Conservation (phyloP, 441 rosid genomes). For the Syzygium malaccense region DNA sequence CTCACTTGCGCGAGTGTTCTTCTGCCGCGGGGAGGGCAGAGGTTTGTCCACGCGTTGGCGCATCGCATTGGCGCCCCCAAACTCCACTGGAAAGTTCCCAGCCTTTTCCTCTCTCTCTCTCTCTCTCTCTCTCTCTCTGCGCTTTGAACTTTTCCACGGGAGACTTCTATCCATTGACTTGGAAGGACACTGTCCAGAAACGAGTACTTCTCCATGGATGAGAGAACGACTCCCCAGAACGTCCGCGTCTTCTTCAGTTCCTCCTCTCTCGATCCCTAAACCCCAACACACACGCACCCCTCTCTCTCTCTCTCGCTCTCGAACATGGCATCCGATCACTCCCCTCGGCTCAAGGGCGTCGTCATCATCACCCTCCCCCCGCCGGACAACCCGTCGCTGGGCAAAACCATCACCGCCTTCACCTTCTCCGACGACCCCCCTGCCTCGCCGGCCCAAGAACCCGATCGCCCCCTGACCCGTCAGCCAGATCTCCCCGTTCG, state of each 20-base stretch:
- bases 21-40: background rate
- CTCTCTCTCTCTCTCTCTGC: background rate
- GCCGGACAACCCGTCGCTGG: slow-evolving; percentile 58
- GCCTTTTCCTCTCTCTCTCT: background rate
- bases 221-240: background rate
- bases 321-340: slow-evolving; percentile 41
- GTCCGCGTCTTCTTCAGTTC: background rate
- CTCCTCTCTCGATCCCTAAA: background rate
- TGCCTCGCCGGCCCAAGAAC: slow-evolving; percentile 8
- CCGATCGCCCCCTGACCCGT: background rate
- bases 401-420: slow-evolving; percentile 86
- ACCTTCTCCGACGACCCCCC: slow-evolving; percentile 40
- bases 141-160: background rate
- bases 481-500: slow-evolving; percentile 6
- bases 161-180: background rate
- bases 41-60: background rate
- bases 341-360: slow-evolving; percentile 33
- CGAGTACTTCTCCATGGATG: background rate
- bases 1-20: background rate
- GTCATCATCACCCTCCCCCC: slow-evolving; percentile 92
- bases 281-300: background rate
- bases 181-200: background rate
- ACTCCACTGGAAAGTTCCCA: background rate
- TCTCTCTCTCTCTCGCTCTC: background rate
- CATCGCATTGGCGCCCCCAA: background rate